Conservation (phyloP, 2,329 filamentous ascomycete genomes). For the Dactylellina parvicollis region DNA sequence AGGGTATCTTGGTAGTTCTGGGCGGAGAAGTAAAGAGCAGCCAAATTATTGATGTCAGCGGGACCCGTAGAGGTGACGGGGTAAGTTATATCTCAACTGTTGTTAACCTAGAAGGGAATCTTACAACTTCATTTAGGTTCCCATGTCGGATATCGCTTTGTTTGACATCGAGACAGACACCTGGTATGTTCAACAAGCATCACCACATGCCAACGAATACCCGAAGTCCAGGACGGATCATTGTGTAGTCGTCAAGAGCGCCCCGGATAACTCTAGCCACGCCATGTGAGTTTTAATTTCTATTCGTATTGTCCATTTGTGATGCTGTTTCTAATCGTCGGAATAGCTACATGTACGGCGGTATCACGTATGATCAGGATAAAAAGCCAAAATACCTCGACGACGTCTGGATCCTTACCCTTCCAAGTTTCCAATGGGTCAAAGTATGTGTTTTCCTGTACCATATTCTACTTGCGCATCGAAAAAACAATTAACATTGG, state of each 20-base stretch:
- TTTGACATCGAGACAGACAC: slow-evolving; percentile 36
- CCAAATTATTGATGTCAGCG: slow-evolving; percentile 47
- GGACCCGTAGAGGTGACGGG: slow-evolving; percentile 38
- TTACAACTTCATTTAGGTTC: slow-evolving; percentile 14
- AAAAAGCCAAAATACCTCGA: slow-evolving; percentile 31
- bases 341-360: slow-evolving; percentile 43
- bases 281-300: slow-evolving; percentile 26
- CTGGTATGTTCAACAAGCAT: slow-evolving; percentile 45
- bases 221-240: slow-evolving; percentile 39
- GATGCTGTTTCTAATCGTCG: background rate
- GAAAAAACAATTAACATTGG: too few species aligned
- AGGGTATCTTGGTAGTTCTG: slow-evolving; percentile 32
- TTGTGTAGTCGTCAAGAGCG: slow-evolving; percentile 32
- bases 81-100: slow-evolving; percentile 7
- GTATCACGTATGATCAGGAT: slow-evolving; percentile 19
- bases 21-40: slow-evolving; percentile 49
- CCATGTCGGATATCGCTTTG: slow-evolving; percentile 46
- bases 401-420: slow-evolving; percentile 57
- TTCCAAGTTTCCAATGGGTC: slow-evolving; percentile 58
- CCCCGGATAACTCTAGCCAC: slow-evolving; percentile 36
- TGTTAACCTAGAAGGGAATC: background rate
- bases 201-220: slow-evolving; percentile 37
- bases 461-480: too few species aligned
- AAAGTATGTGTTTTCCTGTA: slow-evolving; percentile 42
- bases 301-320: background rate